A percentile compares a stretch with the other conserved stretches of the same genome.
These are phyloP conservation scores for Veloporphyrellus conicus DNA, from an alignment of 1,284 basidiomycete species.

Conservation along the genomic window DNA sequence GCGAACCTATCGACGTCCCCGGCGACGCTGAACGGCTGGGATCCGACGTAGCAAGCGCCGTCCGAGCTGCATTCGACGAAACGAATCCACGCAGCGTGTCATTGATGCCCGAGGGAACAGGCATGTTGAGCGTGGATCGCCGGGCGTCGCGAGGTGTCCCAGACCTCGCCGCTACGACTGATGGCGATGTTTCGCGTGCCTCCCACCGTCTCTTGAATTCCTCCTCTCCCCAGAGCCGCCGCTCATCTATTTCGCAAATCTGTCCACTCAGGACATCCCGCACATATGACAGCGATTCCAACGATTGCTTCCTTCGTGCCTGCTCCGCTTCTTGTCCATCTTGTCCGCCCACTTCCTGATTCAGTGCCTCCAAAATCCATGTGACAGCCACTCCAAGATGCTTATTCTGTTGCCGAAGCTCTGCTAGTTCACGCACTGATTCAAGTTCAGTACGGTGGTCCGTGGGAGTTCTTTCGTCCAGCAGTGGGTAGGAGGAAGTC, in stretches of 20 bases:
- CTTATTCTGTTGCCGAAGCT: constrained; percentile 52
- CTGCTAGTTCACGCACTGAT: constrained; percentile 57
- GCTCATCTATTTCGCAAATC: constrained; percentile 54
- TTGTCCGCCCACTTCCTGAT: constrained; percentile 41
- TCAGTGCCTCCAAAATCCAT: constrained; percentile 68
- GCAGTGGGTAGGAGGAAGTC: constrained; percentile 54
- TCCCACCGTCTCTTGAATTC: constrained; percentile 38
- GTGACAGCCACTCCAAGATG: constrained; percentile 61
- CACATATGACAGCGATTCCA: constrained; percentile 71
- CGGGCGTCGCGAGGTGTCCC: constrained; percentile 15
- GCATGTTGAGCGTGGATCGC: constrained; percentile 11
- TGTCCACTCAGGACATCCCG: constrained; percentile 63
- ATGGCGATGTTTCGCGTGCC: constrained; percentile 9
- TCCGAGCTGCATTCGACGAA: constrained; percentile 16
- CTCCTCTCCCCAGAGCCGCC: constrained; percentile 56
- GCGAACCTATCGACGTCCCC: constrained; percentile 31
- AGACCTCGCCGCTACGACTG: constrained; percentile 6
- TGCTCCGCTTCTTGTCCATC: constrained; percentile 37
- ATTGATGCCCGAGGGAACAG: constrained; percentile 18
- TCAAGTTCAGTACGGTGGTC: constrained; percentile 63
- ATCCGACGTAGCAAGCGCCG: constrained; percentile 44
- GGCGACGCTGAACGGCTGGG: constrained; percentile 53
- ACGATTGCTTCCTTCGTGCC: constrained; percentile 56
- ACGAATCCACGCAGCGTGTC: constrained; percentile 24
- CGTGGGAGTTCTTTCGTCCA: constrained; percentile 52